These are phyloP conservation scores for Aspergillus pseudotamarii DNA, from an alignment of 2,329 filamentous ascomycete genomes.

Conservation along the genomic window DNA sequence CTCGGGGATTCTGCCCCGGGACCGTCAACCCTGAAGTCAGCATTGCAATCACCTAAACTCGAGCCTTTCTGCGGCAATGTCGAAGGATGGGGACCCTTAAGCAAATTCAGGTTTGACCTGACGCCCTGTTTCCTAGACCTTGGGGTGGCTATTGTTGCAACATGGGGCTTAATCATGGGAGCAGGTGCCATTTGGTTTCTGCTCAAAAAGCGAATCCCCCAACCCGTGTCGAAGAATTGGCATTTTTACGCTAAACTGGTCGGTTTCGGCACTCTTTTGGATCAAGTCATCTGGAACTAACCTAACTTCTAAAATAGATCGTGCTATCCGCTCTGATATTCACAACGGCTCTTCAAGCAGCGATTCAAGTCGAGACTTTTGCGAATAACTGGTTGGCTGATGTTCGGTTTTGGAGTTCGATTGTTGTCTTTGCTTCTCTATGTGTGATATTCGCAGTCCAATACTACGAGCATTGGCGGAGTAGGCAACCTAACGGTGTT, in stretches of 20 bases:
- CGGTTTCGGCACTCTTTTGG: conserved; percentile 32
- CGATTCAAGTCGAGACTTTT: conserved; percentile 72
- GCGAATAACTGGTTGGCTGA: conserved; percentile 73
- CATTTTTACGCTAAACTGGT: conserved; percentile 94
- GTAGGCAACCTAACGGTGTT: conserved; percentile 82
- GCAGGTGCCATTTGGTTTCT: conserved; percentile 79
- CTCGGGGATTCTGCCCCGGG: conserved; percentile 34
- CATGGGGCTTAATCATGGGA: conserved; percentile 78
- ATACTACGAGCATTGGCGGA: conserved; percentile 82
- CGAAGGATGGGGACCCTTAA: conserved; percentile 95
- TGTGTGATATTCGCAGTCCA: conserved; percentile 76
- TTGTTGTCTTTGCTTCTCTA: conserved; percentile 71
- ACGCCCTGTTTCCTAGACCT: conserved; percentile 97
- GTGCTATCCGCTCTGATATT: conserved; percentile 69
- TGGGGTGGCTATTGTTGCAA: conserved; percentile 76
- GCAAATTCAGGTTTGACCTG: conserved; percentile 84
- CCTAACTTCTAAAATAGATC: conserved; percentile 41
- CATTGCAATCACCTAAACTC: conserved; percentile 29
- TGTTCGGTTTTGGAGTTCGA: conserved; percentile 82
- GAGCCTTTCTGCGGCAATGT: conserved; percentile 84
- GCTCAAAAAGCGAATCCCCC: conserved; percentile 67
- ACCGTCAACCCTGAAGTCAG: conserved; percentile 28
- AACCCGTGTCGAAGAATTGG: conserved; percentile 77
- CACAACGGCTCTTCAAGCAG: conserved; percentile 71
- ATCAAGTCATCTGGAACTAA: conserved; percentile 4